These are phyloP conservation scores for Nicotiana attenuata DNA, from an alignment of 257 asterid genomes.

Conservation along the genomic window DNA sequence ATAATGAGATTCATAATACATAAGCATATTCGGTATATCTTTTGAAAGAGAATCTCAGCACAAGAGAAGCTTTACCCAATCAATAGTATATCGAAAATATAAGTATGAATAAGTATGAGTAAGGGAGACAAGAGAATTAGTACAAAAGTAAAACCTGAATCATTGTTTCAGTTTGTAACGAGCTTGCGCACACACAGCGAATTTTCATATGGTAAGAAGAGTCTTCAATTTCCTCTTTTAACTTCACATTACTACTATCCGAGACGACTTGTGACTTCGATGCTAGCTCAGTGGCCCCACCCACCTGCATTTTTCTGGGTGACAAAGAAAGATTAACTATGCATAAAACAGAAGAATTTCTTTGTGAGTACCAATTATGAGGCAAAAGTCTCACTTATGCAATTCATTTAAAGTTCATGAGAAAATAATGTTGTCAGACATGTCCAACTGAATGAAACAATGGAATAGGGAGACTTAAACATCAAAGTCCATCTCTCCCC, in stretches of 20 bases:
- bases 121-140: not conserved
- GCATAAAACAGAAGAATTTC: not conserved
- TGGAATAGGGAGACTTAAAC: not conserved
- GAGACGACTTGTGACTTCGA: conserved; percentile 70
- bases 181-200: conserved; percentile 86
- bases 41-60: not conserved
- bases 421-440: not conserved
- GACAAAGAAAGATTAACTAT: not conserved
- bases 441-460: conserved; percentile 1
- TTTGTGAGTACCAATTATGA: not conserved
- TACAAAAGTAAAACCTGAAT: conserved; percentile 45
- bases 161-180: conserved; percentile 67
- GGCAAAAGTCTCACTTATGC: not conserved
- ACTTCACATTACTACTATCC: conserved; percentile 46
- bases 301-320: conserved; percentile 83
- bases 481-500: not conserved
- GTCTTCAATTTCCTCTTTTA: conserved; percentile 64
- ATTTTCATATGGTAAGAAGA: conserved; percentile 55
- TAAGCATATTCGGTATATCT: not conserved
- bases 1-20: not conserved
- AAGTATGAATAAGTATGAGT: not conserved
- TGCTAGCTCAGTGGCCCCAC: conserved; percentile 74
- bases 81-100: not conserved
- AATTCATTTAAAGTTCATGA: not conserved
- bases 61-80: not conserved